Conservation (phyloP, 257 asterid genomes). For the Nicotiana knightiana region DNA sequence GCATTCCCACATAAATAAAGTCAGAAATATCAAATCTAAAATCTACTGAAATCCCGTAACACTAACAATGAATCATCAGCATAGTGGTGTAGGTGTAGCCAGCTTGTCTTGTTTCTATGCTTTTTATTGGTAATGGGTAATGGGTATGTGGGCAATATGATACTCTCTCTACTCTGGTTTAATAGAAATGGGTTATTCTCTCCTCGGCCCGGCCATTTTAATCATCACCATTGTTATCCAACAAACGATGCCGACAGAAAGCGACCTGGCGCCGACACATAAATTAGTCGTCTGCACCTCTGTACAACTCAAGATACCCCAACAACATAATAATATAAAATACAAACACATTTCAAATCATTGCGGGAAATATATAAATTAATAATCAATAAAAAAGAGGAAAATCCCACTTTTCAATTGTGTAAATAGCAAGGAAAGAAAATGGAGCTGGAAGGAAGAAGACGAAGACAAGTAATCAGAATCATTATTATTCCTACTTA, state of each 20-base stretch:
- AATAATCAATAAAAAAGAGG: too few relatives aligned
- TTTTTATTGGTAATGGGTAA: too few relatives aligned
- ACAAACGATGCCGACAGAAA: constrained; percentile 51
- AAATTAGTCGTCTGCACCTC: background rate
- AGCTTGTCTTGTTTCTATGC: too few relatives aligned
- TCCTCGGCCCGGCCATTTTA: background rate
- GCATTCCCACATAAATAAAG: background rate
- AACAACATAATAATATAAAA: too few relatives aligned
- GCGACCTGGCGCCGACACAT: constrained; percentile 55
- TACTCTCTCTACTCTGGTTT: background rate
- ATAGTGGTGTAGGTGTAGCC: too few relatives aligned
- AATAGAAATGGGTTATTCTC: background rate
- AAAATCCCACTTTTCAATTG: background rate
- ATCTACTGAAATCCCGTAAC: background rate
- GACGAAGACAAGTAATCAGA: background rate
- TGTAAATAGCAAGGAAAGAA: too few relatives aligned
- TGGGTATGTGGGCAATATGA: background rate
- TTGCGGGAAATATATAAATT: background rate
- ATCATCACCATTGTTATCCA: background rate
- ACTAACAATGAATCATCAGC: background rate
- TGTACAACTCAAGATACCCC: too few relatives aligned
- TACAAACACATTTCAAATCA: background rate
- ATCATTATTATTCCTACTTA: too few relatives aligned
- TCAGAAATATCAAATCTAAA: background rate
- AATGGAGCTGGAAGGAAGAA: background rate